phyloP scores from a whole-genome alignment of 2,329 filamentous ascomycete genomes.

The Pseudogymnoascus sp. region DNA sequence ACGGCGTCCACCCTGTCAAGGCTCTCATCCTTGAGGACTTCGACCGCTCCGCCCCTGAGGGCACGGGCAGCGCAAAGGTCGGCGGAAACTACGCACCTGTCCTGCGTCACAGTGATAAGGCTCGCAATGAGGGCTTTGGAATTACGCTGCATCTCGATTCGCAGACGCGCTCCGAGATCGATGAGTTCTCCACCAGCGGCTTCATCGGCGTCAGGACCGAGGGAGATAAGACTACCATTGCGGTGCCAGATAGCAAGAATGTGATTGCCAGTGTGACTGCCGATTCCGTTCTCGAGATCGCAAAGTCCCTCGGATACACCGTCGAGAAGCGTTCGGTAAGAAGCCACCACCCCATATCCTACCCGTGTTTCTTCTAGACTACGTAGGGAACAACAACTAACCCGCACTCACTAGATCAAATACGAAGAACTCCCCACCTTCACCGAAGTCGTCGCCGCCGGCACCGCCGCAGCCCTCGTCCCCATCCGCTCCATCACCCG shows the following conservation, averaged over 20 bases:
- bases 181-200: slow-evolving; percentile 92
- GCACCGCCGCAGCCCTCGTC: slow-evolving; percentile 84
- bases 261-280: slow-evolving; percentile 85
- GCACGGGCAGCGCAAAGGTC: slow-evolving; percentile 86
- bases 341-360: no score
- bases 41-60: slow-evolving; percentile 85
- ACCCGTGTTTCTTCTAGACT: no score
- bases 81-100: slow-evolving; percentile 96
- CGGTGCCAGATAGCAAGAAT: slow-evolving; percentile 80
- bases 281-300: slow-evolving; percentile 71
- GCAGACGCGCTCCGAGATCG: slow-evolving; percentile 73
- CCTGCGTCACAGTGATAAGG: slow-evolving; percentile 77
- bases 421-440: slow-evolving; percentile 55
- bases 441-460: slow-evolving; percentile 80
- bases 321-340: slow-evolving; percentile 68
- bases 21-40: slow-evolving; percentile 87
- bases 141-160: slow-evolving; percentile 94
- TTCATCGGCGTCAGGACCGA: slow-evolving; percentile 74
- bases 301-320: slow-evolving; percentile 71
- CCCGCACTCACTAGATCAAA: slow-evolving; percentile 48
- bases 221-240: slow-evolving; percentile 57
- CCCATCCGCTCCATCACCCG: slow-evolving; percentile 88
- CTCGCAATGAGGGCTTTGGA: slow-evolving; percentile 72
- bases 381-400: no score
- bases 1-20: slow-evolving; percentile 81